These are phyloP conservation scores for Podaxis pistillaris DNA, from an alignment of 768 basidiomycete genomes.

Conservation along the genomic window DNA sequence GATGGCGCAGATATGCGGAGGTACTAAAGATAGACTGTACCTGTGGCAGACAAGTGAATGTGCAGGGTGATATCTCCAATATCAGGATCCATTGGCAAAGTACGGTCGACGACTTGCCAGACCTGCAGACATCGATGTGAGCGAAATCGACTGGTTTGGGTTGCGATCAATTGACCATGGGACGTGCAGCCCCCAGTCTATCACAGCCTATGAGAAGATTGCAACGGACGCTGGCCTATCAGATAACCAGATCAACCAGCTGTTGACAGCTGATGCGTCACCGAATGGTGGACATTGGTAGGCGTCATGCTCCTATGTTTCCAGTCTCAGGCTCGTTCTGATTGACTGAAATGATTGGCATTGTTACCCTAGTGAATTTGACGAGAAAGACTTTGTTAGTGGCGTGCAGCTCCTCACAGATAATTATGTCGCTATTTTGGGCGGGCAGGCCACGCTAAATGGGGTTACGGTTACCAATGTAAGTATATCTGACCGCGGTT, in stretches of 20 bases:
- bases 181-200: neutral
- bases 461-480: neutral
- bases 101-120: neutral
- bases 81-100: constrained; percentile 1
- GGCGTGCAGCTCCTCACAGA: neutral
- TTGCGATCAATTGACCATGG: neutral
- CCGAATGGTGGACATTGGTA: neutral
- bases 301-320: neutral
- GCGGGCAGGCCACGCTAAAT: neutral
- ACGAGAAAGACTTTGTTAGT: neutral
- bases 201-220: neutral
- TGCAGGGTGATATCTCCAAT: neutral
- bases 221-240: neutral
- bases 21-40: neutral
- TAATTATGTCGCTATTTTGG: neutral
- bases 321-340: neutral
- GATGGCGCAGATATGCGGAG: neutral
- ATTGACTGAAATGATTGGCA: neutral
- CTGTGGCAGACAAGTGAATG: neutral
- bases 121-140: neutral
- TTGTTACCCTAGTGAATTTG: constrained; percentile 1
- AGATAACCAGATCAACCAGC: neutral
- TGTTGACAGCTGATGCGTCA: constrained; percentile 1
- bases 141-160: neutral
- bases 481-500: neutral